Evolutionary conservation across 2,329 filamentous ascomycete species (phyloP).

Genomic region (Aureobasidium uvarum): DNA sequence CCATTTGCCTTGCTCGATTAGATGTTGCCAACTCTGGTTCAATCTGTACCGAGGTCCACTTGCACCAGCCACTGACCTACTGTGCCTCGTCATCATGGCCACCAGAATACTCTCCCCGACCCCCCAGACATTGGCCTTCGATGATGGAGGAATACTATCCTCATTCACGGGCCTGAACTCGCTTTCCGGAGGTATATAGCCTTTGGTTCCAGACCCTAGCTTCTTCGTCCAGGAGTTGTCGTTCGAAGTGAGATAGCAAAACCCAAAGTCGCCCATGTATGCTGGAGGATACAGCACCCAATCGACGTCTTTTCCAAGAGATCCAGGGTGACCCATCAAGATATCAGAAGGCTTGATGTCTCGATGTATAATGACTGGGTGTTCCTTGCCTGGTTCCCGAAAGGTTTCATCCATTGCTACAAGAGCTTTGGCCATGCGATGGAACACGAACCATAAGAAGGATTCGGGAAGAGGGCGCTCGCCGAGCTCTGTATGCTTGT

Average conservation of each 20-base stretch:
- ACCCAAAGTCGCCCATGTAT: slow-evolving; percentile 10
- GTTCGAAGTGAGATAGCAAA: background rate
- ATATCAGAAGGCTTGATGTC: slow-evolving; percentile 11
- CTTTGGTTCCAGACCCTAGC: too few relatives aligned
- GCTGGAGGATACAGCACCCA: background rate
- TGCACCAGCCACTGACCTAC: background rate
- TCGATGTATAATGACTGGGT: background rate
- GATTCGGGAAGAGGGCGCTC: background rate
- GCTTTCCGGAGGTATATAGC: too few relatives aligned
- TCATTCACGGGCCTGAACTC: too few relatives aligned
- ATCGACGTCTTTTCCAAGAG: background rate
- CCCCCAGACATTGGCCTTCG: background rate
- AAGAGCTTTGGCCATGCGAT: background rate
- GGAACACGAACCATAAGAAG: background rate
- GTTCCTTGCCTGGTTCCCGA: background rate
- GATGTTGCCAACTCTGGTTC: background rate
- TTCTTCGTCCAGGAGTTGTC: background rate
- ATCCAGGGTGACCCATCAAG: background rate
- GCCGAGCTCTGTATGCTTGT: too few relatives aligned
- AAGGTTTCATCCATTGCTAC: background rate
- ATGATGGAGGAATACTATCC: background rate
- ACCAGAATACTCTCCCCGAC: background rate
- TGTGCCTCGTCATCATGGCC: background rate
- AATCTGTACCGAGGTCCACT: background rate
- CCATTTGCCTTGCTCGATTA: background rate